A percentile compares a stretch with the other conserved stretches of the same genome.
Evolutionary conservation across 345 rosid genomes (phyloP).

Genomic region (Melaleuca quinquenervia): DNA sequence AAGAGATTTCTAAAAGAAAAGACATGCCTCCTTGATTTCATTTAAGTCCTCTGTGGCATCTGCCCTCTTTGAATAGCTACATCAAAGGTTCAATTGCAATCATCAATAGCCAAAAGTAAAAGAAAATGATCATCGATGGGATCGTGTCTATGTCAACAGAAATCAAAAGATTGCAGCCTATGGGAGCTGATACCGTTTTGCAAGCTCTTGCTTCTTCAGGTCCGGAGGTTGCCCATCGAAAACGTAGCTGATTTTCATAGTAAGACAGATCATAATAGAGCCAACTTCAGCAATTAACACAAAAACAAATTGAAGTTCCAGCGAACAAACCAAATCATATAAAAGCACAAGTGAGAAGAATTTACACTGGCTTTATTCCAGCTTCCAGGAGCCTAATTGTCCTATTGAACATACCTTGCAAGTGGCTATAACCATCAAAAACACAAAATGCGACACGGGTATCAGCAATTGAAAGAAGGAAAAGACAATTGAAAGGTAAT

Average conservation of each 20-base stretch:
- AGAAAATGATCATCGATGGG: neutral
- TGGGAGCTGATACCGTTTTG: conserved; percentile 46
- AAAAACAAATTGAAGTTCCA: neutral
- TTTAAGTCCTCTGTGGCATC: conserved; percentile 80
- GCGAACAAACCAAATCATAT: neutral
- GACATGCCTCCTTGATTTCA: conserved; percentile 53
- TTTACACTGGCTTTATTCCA: conserved; percentile 92
- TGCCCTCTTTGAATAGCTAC: conserved; percentile 74
- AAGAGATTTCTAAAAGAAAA: neutral
- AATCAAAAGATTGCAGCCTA: neutral
- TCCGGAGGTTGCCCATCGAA: conserved; percentile 91
- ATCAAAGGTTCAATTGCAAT: neutral
- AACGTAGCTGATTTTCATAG: conserved; percentile 48
- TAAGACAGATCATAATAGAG: neutral
- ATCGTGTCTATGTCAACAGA: neutral
- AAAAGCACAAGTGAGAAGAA: neutral
- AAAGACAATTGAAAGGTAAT: neutral
- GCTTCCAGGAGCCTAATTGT: conserved; percentile 94
- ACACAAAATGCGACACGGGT: neutral
- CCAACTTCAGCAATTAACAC: neutral
- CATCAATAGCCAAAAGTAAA: neutral
- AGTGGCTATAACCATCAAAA: conserved; percentile 39
- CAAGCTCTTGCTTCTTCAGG: conserved; percentile 84
- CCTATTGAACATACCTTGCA: conserved; percentile 90
- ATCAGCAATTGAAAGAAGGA: neutral